phyloP scores from a whole-genome alignment of 78 protist genomes.

The Abeoforma whisleri region DNA sequence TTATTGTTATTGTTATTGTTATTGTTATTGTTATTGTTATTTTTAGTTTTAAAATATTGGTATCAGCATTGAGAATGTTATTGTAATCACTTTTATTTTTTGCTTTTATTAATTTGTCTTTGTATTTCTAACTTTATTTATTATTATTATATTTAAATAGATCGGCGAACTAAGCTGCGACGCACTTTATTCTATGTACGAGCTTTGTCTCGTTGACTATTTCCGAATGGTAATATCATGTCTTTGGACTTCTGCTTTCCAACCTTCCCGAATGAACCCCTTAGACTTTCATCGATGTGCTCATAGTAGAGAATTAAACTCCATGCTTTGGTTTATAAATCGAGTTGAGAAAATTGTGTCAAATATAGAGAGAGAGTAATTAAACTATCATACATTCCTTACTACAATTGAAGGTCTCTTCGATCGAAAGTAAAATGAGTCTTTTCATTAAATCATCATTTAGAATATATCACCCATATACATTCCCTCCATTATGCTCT shows the following conservation, averaged over 20 bases:
- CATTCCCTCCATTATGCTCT: no score
- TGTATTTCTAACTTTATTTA: background rate
- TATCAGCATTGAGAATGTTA: background rate
- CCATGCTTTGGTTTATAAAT: background rate
- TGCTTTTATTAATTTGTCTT: background rate
- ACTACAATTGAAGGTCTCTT: no score
- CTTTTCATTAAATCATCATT: no score
- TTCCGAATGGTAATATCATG: background rate
- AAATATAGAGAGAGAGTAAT: background rate
- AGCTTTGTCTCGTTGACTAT: background rate
- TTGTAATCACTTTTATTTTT: background rate
- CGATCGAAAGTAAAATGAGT: no score
- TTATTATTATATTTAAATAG: background rate
- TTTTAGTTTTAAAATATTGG: no score
- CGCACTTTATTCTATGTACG: background rate
- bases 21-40: background rate
- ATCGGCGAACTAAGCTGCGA: background rate
- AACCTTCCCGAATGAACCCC: background rate
- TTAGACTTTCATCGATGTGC: background rate
- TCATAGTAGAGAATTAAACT: background rate
- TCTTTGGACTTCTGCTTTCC: background rate
- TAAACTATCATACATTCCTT: no score
- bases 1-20: background rate
- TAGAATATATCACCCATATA: no score
- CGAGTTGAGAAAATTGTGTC: background rate